Evolutionary conservation across 2,329 filamentous ascomycete species (phyloP).

Genomic region (Didymella exigua): DNA sequence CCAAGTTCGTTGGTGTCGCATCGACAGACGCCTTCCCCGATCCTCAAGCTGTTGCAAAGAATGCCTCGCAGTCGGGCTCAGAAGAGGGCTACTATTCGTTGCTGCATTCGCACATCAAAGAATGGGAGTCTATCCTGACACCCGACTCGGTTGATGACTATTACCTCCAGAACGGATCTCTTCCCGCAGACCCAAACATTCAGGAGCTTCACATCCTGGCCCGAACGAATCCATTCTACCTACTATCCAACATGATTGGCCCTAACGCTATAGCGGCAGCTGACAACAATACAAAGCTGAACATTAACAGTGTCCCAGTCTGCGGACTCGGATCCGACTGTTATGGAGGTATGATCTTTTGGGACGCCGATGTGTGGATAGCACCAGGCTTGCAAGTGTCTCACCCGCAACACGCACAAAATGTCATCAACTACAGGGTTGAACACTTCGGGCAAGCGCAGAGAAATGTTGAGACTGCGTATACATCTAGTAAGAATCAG

Average conservation of each 20-base stretch:
- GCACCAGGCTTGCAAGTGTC: conserved; percentile 68
- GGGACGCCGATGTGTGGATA: conserved; percentile 72
- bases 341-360: conserved; percentile 70
- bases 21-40: conserved; percentile 70
- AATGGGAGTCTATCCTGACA: conserved; percentile 68
- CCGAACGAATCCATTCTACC: conserved; percentile 62
- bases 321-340: conserved; percentile 70
- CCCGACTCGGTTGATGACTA: conserved; percentile 68
- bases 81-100: conserved; percentile 61
- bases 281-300: conserved; percentile 58
- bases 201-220: conserved; percentile 62
- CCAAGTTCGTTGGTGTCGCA: conserved; percentile 71
- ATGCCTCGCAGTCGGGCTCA: conserved; percentile 59
- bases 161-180: conserved; percentile 59
- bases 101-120: conserved; percentile 61
- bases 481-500: conserved; percentile 63
- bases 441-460: conserved; percentile 64
- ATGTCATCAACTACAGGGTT: conserved; percentile 68
- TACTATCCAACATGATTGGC: conserved; percentile 62
- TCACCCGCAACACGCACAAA: conserved; percentile 65
- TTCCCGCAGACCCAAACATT: conserved; percentile 63
- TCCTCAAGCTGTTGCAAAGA: conserved; percentile 60
- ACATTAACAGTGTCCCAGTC: conserved; percentile 69
- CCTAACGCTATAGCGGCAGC: conserved; percentile 59
- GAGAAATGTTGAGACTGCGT: conserved; percentile 62